Conservation (phyloP, 73 alveolate genomes). For the Paramecium tetraurelia region DNA sequence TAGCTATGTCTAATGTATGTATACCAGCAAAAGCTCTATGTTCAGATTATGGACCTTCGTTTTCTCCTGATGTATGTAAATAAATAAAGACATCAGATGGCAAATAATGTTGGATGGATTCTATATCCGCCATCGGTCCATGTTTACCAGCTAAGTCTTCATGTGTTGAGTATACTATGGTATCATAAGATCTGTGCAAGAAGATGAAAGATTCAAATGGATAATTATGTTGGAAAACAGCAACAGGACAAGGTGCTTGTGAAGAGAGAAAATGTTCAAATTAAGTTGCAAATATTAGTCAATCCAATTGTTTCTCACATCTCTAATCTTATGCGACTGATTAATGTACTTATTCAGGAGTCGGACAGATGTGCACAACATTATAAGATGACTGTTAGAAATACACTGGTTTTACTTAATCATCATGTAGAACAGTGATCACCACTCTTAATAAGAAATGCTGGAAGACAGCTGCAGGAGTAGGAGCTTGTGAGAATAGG, state of each 20-base stretch:
- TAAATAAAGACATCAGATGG: not conserved
- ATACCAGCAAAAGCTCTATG: not conserved
- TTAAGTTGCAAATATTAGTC: not conserved
- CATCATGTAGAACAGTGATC: not conserved
- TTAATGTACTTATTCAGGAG: not conserved
- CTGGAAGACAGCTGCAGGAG: not conserved
- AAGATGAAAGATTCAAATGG: not conserved
- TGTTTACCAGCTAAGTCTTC: not conserved
- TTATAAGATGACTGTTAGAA: not conserved
- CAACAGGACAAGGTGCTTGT: not conserved
- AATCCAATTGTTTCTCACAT: not conserved
- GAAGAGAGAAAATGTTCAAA: not conserved
- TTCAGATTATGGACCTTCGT: not conserved
- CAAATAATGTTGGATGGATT: not conserved
- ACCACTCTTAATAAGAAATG: not conserved
- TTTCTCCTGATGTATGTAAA: not conserved
- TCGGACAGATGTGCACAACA: not conserved
- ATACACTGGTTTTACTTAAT: not conserved
- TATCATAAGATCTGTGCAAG: not conserved
- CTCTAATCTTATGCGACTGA: not conserved
- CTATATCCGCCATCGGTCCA: not conserved
- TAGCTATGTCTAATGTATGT: not conserved
- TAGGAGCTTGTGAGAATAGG: slow-evolving; percentile 7
- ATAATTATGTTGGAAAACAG: not conserved
- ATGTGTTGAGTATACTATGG: not conserved